Evolutionary conservation across 768 basidiomycete genomes (phyloP), one percentile per base, ranked within the genome.

Genomic region (Podaxis sp.): DNA sequence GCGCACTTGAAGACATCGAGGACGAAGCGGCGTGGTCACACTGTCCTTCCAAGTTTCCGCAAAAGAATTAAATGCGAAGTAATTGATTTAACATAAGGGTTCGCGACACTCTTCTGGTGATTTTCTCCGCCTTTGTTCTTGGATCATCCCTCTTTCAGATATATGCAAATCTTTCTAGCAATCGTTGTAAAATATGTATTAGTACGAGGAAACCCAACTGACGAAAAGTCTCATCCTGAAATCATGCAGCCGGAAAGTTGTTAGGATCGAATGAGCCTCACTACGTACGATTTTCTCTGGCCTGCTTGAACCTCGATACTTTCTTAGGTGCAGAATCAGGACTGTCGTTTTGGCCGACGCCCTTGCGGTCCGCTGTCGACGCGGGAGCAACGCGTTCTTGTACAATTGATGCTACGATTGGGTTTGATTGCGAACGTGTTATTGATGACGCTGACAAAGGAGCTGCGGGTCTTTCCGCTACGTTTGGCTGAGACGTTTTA

Each of bases 271-370:
- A n/a, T 13, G 49, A 13, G 13, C 22, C 26, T 15, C 9, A 22
- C 38, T 40, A 56, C 52, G 24, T 22, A 3, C 39, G 57, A 3
- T 13, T 44, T 52, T 59, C 65, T 69, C 60, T 73, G 69, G 62
- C 68, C 69, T 56, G 68, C 59, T 71, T 72, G 65, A 74, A 76
- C 51, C 69, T 65, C 12, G 74, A 74, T 6, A 74, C 62, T 59
- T 71, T 74, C 61, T 70, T 69, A 40, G 67, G 58, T 17, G 59
- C 53, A 36, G 64, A 48, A 13, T 46, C 42, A 39, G 65, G 26
- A 11, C 17, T 26, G n/a, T 24, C 28, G 11, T 13, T 46, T n/a
- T 38, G 51, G 26, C 4, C 24, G 24, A n/a, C 30, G 11, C 28
- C 36, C 19, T 26, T 39, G 4, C 19, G 39, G 19, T 44, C 44